A percentile compares a stretch with the other conserved stretches of the same genome.
Conservation (phyloP, 192 early-diverging fungal genomes). For the Neocallimastix lanati region DNA sequence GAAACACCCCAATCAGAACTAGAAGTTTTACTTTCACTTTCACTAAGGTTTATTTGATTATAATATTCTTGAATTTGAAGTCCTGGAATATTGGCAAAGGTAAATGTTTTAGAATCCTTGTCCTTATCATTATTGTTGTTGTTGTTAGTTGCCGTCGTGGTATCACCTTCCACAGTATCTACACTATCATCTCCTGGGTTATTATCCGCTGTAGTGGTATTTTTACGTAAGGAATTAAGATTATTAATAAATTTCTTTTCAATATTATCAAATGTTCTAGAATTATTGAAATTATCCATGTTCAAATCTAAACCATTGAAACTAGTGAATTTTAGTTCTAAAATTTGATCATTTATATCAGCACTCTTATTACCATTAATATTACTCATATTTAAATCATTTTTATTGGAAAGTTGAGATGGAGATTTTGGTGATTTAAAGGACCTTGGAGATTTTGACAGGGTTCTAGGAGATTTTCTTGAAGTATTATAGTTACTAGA, state of each 20-base stretch:
- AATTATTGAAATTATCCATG: neutral
- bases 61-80: neutral
- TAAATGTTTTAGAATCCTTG: too few species aligned
- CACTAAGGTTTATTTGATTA: neutral
- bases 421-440: neutral
- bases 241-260: neutral
- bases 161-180: too few species aligned
- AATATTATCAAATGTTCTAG: neutral
- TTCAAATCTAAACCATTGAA: neutral
- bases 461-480: neutral
- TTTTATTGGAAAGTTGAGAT: neutral
- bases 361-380: neutral
- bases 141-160: too few species aligned
- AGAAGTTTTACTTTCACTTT: neutral
- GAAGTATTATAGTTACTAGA: neutral
- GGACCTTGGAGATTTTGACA: neutral
- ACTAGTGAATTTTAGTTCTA: neutral
- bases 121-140: too few species aligned
- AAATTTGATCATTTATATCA: neutral
- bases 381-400: neutral
- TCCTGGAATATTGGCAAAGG: neutral
- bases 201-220: too few species aligned
- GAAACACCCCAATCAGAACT: neutral
- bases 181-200: too few species aligned
- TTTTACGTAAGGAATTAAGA: neutral